Base-by-base conservation (phyloP, 148 eudicot genomes). In the Camellia japonica region DNA sequence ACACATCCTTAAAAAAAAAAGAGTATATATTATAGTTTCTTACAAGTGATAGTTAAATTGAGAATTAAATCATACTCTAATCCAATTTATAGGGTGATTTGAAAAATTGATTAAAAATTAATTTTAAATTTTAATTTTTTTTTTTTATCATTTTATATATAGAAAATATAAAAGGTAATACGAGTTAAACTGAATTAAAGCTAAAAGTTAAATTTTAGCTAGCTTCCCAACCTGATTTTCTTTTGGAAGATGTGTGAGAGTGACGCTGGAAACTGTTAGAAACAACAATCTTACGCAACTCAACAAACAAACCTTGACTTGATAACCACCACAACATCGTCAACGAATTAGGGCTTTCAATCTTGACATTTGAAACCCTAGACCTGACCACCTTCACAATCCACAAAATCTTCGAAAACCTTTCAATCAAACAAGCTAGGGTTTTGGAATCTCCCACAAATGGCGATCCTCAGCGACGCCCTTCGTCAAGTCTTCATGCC, bases 401-500 rank as follows among this genome's bases (percentile, higher is more conserved):
- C 30, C 43, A 18, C 6, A 30, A 65, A 23, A 7, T 47, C 15
- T 51, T 20, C 23, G 55, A 23, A 47, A n/a, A 5, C 44, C 44
- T 12, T 46, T 18, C 30, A 38, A 47, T 9, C 63, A 41, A 23
- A 14, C 9, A 19, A 61, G 18, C 68, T 23, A 19, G 20, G 65
- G 6, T 3, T 54, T 12, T 10, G 2, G 19, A 13, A 42, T 12
- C 18, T 55, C 38, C 73, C 52, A 14, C 3, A 20, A 59, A 76
- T 76, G 77, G 69, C 71, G 71, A 61, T 88, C 30, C 85, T 93
- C 77, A 82, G 93, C 73, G 94, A 90, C 68, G 98, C 98, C 3
- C 91, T 95, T 23, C 91, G 97, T 9, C 98, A 95, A 82, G 96
- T 97, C 1, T 95, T 95, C 82, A 95, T 95, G 98, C 97, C 97